These are phyloP conservation scores for Mentha longifolia DNA, from an alignment of 257 asterid genomes.

Conservation along the genomic window DNA sequence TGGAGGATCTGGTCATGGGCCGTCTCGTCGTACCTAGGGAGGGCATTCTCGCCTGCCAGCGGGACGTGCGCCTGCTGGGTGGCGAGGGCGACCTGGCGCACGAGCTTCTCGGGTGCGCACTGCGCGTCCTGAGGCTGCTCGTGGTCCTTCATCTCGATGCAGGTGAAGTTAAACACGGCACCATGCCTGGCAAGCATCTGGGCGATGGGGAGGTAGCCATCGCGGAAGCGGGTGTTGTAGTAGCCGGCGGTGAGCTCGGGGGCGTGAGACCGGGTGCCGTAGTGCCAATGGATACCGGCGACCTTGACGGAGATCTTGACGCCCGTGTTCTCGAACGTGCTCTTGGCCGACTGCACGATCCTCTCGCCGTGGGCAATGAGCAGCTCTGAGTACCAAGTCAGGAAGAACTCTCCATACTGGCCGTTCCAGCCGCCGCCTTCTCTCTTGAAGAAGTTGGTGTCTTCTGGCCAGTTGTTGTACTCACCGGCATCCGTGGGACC, in stretches of 20 bases:
- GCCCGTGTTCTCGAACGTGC: slow-evolving; percentile 49
- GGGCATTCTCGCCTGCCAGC: slow-evolving; percentile 92
- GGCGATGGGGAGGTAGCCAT: slow-evolving; percentile 94
- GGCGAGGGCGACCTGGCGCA: slow-evolving; percentile 81
- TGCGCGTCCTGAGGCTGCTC: slow-evolving; percentile 95
- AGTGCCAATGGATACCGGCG: slow-evolving; percentile 98
- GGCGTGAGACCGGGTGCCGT: slow-evolving; percentile 94
- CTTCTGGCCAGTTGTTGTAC: slow-evolving; percentile 98
- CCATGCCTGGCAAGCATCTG: slow-evolving; percentile 87
- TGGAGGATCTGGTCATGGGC: slow-evolving; percentile 82
- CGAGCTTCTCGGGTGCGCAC: slow-evolving; percentile 90
- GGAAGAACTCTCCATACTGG: slow-evolving; percentile 84
- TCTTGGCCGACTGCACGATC: slow-evolving; percentile 60
- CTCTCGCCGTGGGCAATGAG: slow-evolving; percentile 88
- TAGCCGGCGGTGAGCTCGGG: slow-evolving; percentile 97
- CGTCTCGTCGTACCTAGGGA: slow-evolving; percentile 75
- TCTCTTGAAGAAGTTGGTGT: slow-evolving; percentile 83
- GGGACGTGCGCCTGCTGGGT: slow-evolving; percentile 77
- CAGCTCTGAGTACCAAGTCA: slow-evolving; percentile 88
- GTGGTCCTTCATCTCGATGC: slow-evolving; percentile 92
- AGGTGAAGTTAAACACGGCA: slow-evolving; percentile 89
- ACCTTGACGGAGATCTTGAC: slow-evolving; percentile 86
- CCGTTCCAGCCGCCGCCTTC: slow-evolving; percentile 84
- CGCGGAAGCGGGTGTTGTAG: slow-evolving; percentile 81
- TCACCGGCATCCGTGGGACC: slow-evolving; percentile 95